Evolutionary conservation across 2,329 filamentous ascomycete species (phyloP), one percentile per base, ranked within the genome.

Genomic region (Phaeophleospora eucalypticola): DNA sequence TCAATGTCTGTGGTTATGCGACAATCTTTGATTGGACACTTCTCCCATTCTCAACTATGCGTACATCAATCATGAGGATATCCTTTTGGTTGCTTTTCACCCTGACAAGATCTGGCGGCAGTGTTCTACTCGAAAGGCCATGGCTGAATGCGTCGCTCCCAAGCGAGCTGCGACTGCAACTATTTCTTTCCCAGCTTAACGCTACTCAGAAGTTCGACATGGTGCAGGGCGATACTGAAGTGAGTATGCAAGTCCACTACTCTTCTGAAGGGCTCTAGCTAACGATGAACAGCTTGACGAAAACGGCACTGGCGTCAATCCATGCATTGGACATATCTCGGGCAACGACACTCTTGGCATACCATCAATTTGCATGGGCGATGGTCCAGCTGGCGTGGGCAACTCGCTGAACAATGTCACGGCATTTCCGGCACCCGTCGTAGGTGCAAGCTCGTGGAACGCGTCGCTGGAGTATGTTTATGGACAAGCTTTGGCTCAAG

Each of bases 151-250:
- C 24, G 37, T 36, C 42, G 3, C 19, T 49, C 20, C 42, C 42
- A 9, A 27, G n/a, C 2, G 42, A 46, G 33, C 16, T 32, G 3
- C 42, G 46, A 8, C 20, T 45, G 18, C 4, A 45, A 17, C 33
- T 37, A 2, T 45, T 49, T 24, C 15, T 46, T 10, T 15, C 8
- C 2, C 36, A 46, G 18, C 18, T 49, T 16, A 49, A 49, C 36
- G 29, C 32, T 10, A 45, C 42, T n/a, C 46, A 45, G 15, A 49
- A 49, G 38, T 33, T 36, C 29, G 46, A 41, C 8, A 45, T 46
- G 46, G 43, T 45, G 4, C 42, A 41, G n/a, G 46, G 46, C 4
- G 43, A 49, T n/a, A 49, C 46, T 4, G 46, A 46, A 35, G 27
- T 32, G 8, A 32, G 27, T n/a, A 32, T 8, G 8, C 8, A 8